Percentiles rank a stretch among this genome's conserved stretches.
Evolutionary conservation across 1,284 basidiomycete species (phyloP).

Genomic region (Stygiomarasmius scandens): DNA sequence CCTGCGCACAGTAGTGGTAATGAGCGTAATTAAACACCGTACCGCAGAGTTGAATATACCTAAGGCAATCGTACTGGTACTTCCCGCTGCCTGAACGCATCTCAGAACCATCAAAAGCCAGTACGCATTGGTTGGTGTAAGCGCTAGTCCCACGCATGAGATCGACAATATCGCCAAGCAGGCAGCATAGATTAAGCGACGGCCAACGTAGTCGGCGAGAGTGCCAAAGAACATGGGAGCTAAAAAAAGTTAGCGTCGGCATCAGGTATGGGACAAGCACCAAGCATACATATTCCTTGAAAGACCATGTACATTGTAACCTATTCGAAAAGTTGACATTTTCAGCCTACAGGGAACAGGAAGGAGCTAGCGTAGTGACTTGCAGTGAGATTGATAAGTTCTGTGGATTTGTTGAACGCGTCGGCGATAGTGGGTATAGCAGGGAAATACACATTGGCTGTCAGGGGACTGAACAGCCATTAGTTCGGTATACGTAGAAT

Average conservation of each 20-base stretch:
- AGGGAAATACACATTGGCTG: constrained; percentile 78
- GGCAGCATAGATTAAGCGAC: constrained; percentile 54
- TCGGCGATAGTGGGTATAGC: constrained; percentile 68
- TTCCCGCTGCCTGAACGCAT: constrained; percentile 62
- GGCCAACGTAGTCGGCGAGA: constrained; percentile 57
- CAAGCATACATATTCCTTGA: constrained; percentile 64
- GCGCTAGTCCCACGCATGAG: constrained; percentile 61
- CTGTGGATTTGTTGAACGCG: constrained; percentile 65
- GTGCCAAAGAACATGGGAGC: constrained; percentile 68
- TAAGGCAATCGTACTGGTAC: constrained; percentile 60
- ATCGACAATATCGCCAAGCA: constrained; percentile 55
- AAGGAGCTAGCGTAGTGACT: neutral
- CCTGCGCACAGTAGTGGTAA: constrained; percentile 31
- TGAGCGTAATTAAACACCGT: neutral
- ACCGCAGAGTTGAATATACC: constrained; percentile 34
- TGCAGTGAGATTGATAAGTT: constrained; percentile 74
- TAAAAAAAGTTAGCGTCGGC: constrained; percentile 24
- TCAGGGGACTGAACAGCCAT: constrained; percentile 55
- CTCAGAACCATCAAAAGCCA: constrained; percentile 64
- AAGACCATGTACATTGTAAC: constrained; percentile 79
- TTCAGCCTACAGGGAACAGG: neutral
- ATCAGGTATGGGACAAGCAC: constrained; percentile 1
- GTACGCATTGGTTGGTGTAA: constrained; percentile 60
- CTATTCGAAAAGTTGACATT: constrained; percentile 24
- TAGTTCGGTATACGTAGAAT: neutral